Conservation (phyloP, 2,329 filamentous ascomycete genomes). For the Aureobasidium sp. region DNA sequence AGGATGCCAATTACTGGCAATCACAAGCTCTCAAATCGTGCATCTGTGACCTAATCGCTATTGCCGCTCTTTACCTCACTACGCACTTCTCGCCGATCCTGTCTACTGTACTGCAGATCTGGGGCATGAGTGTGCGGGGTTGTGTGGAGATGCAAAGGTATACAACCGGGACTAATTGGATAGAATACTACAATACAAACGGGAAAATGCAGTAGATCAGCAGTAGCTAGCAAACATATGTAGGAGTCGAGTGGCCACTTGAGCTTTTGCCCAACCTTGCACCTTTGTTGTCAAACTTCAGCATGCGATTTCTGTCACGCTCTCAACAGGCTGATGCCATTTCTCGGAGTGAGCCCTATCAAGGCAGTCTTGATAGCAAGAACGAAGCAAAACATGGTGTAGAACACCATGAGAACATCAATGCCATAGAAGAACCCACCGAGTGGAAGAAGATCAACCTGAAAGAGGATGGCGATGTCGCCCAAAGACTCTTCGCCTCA, state of each 20-base stretch:
- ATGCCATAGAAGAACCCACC: neutral
- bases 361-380: neutral
- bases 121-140: neutral
- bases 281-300: neutral
- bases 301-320: slow-evolving; percentile 3
- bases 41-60: neutral
- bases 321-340: neutral
- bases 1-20: too few relatives aligned
- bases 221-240: neutral
- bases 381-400: neutral
- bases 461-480: slow-evolving; percentile 36
- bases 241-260: neutral
- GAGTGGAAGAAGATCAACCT: slow-evolving; percentile 24
- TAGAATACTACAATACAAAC: neutral
- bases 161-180: neutral
- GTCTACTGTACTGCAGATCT: slow-evolving; percentile 3
- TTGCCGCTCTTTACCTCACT: neutral
- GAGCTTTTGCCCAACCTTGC: neutral
- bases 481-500: slow-evolving; percentile 43
- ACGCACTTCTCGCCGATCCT: slow-evolving; percentile 10
- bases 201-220: neutral
- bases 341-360: neutral
- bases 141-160: neutral
- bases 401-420: slow-evolving; percentile 2
- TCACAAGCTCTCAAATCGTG: neutral